Conservation (phyloP, 2,329 filamentous ascomycete genomes). For the Epichloe sibirici region DNA sequence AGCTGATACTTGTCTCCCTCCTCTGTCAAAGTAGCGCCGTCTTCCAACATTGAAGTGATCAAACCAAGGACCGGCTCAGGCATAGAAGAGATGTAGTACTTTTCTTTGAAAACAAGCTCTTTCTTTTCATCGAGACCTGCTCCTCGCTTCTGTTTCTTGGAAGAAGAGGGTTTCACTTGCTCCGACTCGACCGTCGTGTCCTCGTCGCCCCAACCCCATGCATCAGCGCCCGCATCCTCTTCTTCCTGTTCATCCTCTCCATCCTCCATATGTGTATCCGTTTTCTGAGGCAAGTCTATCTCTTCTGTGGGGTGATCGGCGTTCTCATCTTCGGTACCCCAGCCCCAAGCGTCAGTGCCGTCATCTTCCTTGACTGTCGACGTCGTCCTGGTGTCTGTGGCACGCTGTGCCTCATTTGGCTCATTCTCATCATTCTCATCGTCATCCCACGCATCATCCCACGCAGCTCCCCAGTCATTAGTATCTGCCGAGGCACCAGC, state of each 20-base stretch:
- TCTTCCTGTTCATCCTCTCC: constrained; percentile 16
- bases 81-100: constrained; percentile 78
- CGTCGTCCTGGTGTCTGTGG: constrained; percentile 8
- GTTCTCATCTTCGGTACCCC: constrained; percentile 51
- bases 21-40: constrained; percentile 47
- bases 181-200: constrained; percentile 27
- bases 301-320: constrained; percentile 13
- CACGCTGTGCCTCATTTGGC: constrained; percentile 10
- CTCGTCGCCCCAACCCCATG: constrained; percentile 79
- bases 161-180: constrained; percentile 5
- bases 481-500: constrained; percentile 30
- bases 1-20: constrained; percentile 39
- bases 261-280: constrained; percentile 3
- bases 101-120: constrained; percentile 71
- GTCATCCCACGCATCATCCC: constrained; percentile 72
- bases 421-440: constrained; percentile 37
- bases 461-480: constrained; percentile 62
- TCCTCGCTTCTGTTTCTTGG: constrained; percentile 9
- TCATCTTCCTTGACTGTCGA: constrained; percentile 23
- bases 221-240: constrained; percentile 45
- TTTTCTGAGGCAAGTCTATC: constrained; percentile 1
- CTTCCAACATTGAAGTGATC: constrained; percentile 47
- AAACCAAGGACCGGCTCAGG: constrained; percentile 65
- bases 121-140: constrained; percentile 27
- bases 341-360: constrained; percentile 65